phyloP scores from a whole-genome alignment of 2,329 filamentous ascomycete species.

The Metarhizium guizhouense region DNA sequence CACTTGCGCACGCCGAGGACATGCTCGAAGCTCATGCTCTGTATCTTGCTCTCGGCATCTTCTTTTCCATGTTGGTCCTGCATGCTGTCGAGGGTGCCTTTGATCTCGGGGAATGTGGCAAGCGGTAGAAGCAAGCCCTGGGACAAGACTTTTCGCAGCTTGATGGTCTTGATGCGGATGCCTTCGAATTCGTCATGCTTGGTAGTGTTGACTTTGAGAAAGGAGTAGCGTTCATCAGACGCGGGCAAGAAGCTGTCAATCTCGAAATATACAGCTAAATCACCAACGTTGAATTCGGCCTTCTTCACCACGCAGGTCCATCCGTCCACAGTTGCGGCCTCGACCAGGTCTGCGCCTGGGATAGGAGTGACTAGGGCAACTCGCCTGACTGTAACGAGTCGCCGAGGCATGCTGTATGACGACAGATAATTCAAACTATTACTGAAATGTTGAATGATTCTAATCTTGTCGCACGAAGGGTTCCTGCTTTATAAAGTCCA shows the following conservation, averaged over 20 bases:
- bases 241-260: not conserved
- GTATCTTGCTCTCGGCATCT: slow-evolving; percentile 5
- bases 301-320: not conserved
- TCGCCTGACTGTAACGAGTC: not conserved
- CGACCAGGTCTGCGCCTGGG: not conserved
- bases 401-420: not conserved
- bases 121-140: too few species aligned
- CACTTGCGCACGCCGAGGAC: slow-evolving; percentile 13
- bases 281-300: not conserved
- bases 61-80: slow-evolving; percentile 9
- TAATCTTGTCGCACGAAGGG: too few species aligned
- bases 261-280: not conserved
- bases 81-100: not conserved
- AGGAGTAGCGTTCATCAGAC: not conserved
- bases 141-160: too few species aligned
- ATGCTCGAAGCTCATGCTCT: slow-evolving; percentile 11
- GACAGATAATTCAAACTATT: too few species aligned
- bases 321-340: not conserved
- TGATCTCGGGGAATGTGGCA: too few species aligned
- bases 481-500: too few species aligned
- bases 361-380: not conserved
- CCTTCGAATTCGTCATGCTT: too few species aligned
- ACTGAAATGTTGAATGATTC: too few species aligned
- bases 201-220: not conserved
- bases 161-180: too few species aligned